phyloP scores from a whole-genome alignment of 192 early-diverging fungal species.

The Backusella circina region DNA sequence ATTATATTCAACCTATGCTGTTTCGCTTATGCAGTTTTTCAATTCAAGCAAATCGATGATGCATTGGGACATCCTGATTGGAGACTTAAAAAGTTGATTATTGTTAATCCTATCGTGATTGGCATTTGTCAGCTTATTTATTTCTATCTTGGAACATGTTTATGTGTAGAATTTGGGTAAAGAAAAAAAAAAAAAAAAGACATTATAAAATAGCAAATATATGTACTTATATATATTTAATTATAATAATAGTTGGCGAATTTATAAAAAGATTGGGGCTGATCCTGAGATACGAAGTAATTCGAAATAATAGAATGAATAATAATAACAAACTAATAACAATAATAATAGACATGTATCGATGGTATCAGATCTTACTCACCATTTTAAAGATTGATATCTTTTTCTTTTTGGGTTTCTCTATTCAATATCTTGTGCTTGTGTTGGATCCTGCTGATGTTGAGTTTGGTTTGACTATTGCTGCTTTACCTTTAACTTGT shows the following conservation, averaged over 20 bases:
- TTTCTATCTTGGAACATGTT: constrained; percentile 43
- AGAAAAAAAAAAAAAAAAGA: background rate
- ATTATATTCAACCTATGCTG: constrained; percentile 66
- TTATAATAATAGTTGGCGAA: constrained; percentile 54
- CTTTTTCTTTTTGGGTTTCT: constrained; percentile 78
- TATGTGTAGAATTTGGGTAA: constrained; percentile 63
- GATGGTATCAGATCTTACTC: constrained; percentile 74
- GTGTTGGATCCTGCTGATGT: constrained; percentile 43
- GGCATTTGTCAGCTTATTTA: constrained; percentile 46
- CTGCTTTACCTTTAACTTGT: constrained; percentile 56
- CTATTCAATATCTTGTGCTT: constrained; percentile 62
- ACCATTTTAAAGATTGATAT: constrained; percentile 78
- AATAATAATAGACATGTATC: constrained; percentile 46
- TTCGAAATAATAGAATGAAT: constrained; percentile 11
- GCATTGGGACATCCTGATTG: constrained; percentile 16
- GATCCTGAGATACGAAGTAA: constrained; percentile 58
- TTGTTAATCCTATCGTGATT: constrained; percentile 53
- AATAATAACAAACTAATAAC: background rate
- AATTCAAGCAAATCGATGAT: constrained; percentile 54
- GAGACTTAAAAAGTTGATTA: constrained; percentile 20
- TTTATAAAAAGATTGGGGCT: constrained; percentile 63
- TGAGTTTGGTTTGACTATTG: constrained; percentile 48
- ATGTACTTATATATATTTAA: too few relatives aligned
- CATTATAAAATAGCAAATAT: too few relatives aligned
- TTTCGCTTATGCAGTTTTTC: constrained; percentile 65